These are phyloP conservation scores for Leccinum insolens DNA, from an alignment of 1,284 basidiomycete genomes.

Conservation along the genomic window DNA sequence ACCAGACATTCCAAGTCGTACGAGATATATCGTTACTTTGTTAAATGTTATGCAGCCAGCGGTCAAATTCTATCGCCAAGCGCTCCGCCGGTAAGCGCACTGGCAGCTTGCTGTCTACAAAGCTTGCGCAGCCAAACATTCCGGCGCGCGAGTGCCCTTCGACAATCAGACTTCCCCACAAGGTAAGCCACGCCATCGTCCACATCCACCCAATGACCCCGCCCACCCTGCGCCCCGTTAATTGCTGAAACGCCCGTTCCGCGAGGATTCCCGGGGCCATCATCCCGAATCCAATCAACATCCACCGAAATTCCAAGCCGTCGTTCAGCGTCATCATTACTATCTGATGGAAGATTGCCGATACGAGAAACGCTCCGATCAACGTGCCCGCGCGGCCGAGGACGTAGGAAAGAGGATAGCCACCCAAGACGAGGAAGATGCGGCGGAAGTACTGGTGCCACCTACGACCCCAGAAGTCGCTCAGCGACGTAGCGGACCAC, in stretches of 20 bases:
- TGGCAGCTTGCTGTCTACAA: constrained; percentile 7
- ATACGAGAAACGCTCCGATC: constrained; percentile 57
- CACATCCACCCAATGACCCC: constrained; percentile 55
- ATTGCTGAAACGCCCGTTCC: constrained; percentile 48
- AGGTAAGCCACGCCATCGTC: constrained; percentile 50
- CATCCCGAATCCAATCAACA: constrained; percentile 34
- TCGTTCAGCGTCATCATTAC: constrained; percentile 56
- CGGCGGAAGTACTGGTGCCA: constrained; percentile 47
- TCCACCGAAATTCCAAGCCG: constrained; percentile 46
- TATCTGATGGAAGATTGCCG: constrained; percentile 58
- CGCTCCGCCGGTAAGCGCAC: constrained; percentile 17
- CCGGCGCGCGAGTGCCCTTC: constrained; percentile 36
- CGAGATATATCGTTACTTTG: neutral
- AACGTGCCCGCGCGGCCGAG: constrained; percentile 50
- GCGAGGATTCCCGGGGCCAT: constrained; percentile 52
- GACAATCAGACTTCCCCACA: constrained; percentile 49
- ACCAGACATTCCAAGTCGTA: neutral
- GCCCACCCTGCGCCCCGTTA: constrained; percentile 44
- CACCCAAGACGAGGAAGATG: constrained; percentile 27
- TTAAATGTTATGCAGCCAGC: neutral
- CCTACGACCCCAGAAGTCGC: constrained; percentile 44
- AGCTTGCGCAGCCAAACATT: neutral
- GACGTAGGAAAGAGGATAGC: constrained; percentile 32
- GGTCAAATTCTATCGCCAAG: constrained; percentile 18
- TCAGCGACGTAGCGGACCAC: constrained; percentile 40